phyloP scores from a whole-genome alignment of 2,329 filamentous ascomycete genomes.

The Akanthomyces muscarius region DNA sequence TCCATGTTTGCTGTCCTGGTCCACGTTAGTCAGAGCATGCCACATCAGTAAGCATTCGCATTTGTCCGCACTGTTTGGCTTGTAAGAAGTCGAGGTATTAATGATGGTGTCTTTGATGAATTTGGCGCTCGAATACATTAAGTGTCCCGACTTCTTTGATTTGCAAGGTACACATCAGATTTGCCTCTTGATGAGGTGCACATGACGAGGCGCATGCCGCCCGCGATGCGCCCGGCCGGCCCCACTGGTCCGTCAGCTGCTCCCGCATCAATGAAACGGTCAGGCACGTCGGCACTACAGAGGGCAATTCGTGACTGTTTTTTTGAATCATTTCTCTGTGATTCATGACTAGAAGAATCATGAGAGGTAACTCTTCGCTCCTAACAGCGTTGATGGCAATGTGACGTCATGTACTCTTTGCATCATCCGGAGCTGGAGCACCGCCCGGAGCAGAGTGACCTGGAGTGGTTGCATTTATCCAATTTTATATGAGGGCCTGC shows the following conservation, averaged over 20 bases:
- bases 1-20: background rate
- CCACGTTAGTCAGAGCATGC: background rate
- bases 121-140: background rate
- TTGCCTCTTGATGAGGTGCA: slow-evolving; percentile 3
- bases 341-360: background rate
- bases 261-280: background rate
- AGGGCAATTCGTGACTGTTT: background rate
- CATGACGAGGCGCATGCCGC: slow-evolving; percentile 10
- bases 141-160: background rate
- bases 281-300: background rate
- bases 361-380: background rate
- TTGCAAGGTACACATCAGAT: background rate
- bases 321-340: background rate
- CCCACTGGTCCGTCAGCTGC: slow-evolving; percentile 14
- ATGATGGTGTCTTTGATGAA: background rate
- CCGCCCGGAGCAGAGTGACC: background rate
- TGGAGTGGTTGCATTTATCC: background rate
- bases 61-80: background rate
- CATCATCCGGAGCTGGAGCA: background rate
- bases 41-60: background rate
- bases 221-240: background rate
- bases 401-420: slow-evolving; percentile 7
- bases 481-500: background rate
- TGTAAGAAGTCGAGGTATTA: background rate
- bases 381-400: background rate